A percentile compares a stretch with the other conserved stretches of the same genome.
These are phyloP conservation scores for Suhomyces anneliseae DNA, from an alignment of 1,139 yeast genomes.

Conservation along the genomic window DNA sequence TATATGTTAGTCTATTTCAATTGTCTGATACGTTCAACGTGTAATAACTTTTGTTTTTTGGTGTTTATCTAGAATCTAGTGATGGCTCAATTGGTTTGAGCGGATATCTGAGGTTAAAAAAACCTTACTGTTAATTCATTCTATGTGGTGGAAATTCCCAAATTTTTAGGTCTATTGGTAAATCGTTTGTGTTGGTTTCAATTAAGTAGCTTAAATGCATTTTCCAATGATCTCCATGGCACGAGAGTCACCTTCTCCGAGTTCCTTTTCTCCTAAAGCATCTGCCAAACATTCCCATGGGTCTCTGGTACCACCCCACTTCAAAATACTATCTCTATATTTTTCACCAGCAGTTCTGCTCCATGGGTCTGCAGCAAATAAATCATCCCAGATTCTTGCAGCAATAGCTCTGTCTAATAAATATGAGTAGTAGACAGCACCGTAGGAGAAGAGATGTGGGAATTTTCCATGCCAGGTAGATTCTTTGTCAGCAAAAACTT, in stretches of 20 bases:
- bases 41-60: too few species aligned
- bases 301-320: conserved; percentile 93
- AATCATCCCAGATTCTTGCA: conserved; percentile 73
- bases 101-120: too few species aligned
- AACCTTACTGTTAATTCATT: too few species aligned
- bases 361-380: conserved; percentile 72
- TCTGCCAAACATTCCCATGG: conserved; percentile 88
- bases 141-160: too few species aligned
- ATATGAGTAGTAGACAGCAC: conserved; percentile 92
- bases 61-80: too few species aligned
- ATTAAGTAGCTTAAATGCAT: background rate
- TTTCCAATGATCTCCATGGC: conserved; percentile 70
- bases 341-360: conserved; percentile 71
- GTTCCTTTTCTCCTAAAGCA: conserved; percentile 62
- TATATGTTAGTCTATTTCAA: too few species aligned
- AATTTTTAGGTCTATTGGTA: too few species aligned
- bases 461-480: conserved; percentile 94
- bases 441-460: conserved; percentile 91
- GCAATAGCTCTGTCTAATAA: conserved; percentile 92
- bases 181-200: too few species aligned
- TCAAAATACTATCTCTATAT: conserved; percentile 67
- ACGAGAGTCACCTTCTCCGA: conserved; percentile 64
- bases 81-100: too few species aligned
- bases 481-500: conserved; percentile 58
- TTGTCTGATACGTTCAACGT: too few species aligned